Evolutionary conservation across 352 stramenopile species (phyloP), one percentile per base, ranked within the genome.

Genomic region (Blastocystis sp.): DNA sequence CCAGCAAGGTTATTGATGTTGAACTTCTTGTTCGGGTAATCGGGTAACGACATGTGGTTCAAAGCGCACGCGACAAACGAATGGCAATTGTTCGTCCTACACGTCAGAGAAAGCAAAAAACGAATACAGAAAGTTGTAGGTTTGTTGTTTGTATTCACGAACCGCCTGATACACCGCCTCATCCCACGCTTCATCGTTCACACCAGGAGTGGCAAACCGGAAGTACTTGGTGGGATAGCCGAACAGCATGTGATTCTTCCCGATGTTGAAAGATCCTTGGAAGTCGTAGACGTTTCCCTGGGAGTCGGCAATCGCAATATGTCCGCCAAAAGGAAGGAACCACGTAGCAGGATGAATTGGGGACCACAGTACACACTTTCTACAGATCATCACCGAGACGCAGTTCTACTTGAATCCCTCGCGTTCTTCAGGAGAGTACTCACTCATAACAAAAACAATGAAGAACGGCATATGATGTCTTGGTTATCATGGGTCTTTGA

Each of bases 1-100:
- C 34, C 18, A 16, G 32, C 49, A 8, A 81, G 4, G 3, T 59
- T 59, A 27, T 63, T 81, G 48, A 54, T 44, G 29, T 81, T 42
- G 8, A 59, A 81, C 16, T 32, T 21, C 11, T 49, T 4, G 27
- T 61, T 64, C 9, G 53, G 48, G 42, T 64, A 81, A 21, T 40
- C 46, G n/a, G 69, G 49, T 3, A 81, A n/a, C 3, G 27, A 38
- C 69, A 81, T 81, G 29, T 81, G 6, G 38, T 81, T 81, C 24
- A 81, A 29, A 63, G 69, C 69, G 38, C 46, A 64, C 9, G 69
- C 69, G 2, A 51, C 69, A 42, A 81, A 81, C 16, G 27, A 38
- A 24, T 81, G 69, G 34, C 69, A 81, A 42, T 81, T 81, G 42
- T 81, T 81, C 21, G 29, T 81, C 56, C 69, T 81, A 81, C 36